Percentiles rank a stretch among this genome's conserved stretches.
Evolutionary conservation across 192 early-diverging fungal genomes (phyloP).

Genomic region (Backusella liffmaniae): DNA sequence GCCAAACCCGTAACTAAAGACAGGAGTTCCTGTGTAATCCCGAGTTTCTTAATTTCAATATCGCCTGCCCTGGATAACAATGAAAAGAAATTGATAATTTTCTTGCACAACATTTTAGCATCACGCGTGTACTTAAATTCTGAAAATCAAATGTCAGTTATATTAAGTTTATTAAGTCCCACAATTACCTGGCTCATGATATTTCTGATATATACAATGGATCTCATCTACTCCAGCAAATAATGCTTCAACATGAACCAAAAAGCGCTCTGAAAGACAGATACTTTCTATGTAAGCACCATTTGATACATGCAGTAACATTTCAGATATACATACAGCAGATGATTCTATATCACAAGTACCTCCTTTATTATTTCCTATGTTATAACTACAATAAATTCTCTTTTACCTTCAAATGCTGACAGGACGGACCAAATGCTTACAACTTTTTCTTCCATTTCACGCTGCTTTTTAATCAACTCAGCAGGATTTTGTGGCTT

Average conservation of each 20-base stretch:
- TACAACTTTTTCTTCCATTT: conserved; percentile 84
- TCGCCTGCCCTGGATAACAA: conserved; percentile 77
- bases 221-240: conserved; percentile 80
- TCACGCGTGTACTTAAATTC: conserved; percentile 78
- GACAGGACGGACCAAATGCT: conserved; percentile 89
- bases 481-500: conserved; percentile 17
- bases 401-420: conserved; percentile 69
- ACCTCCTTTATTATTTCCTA: not conserved
- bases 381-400: not conserved
- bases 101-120: conserved; percentile 94
- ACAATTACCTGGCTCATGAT: conserved; percentile 19
- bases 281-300: conserved; percentile 82
- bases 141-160: conserved; percentile 28
- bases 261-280: conserved; percentile 79
- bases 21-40: conserved; percentile 84
- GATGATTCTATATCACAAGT: conserved; percentile 65
- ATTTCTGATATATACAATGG: conserved; percentile 2
- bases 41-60: conserved; percentile 48
- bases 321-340: conserved; percentile 93
- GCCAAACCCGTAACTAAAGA: conserved; percentile 87
- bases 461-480: conserved; percentile 53
- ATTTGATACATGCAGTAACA: conserved; percentile 87
- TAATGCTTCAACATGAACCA: conserved; percentile 89
- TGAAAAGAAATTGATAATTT: conserved; percentile 93
- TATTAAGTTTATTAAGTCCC: conserved; percentile 10